phyloP scores from a whole-genome alignment of 306 rosid species.

The Fagus sylvatica region DNA sequence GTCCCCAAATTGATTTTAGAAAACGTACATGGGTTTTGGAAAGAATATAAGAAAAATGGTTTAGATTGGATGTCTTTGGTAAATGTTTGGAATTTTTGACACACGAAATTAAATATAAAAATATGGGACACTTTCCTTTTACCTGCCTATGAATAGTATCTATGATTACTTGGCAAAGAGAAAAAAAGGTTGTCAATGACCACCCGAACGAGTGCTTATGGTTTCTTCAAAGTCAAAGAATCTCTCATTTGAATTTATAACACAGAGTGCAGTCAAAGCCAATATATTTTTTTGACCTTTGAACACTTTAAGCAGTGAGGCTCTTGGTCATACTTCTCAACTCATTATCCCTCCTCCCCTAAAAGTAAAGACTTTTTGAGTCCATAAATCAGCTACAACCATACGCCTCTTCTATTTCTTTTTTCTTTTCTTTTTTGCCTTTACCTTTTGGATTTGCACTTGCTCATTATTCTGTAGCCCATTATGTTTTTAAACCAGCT shows the following conservation, averaged over 20 bases:
- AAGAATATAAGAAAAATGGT: too few species aligned
- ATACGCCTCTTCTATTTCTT: not conserved
- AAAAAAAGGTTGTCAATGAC: too few species aligned
- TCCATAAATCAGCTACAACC: not conserved
- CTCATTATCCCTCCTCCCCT: not conserved
- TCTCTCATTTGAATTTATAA: slow-evolving; percentile 22
- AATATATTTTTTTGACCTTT: slow-evolving; percentile 24
- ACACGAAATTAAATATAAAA: too few species aligned
- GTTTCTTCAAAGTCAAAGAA: too few species aligned
- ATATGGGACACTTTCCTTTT: too few species aligned
- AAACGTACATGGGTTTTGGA: too few species aligned
- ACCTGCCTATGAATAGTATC: too few species aligned
- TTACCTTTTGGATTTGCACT: not conserved
- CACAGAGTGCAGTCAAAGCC: slow-evolving; percentile 19
- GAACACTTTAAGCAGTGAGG: not conserved
- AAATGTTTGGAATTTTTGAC: too few species aligned
- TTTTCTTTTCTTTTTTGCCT: not conserved
- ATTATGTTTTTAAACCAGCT: not conserved
- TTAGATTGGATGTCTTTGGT: too few species aligned
- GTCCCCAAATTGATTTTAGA: too few species aligned
- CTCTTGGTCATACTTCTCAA: not conserved
- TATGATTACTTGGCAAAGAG: too few species aligned
- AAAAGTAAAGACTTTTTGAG: not conserved
- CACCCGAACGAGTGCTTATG: too few species aligned
- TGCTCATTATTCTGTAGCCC: not conserved